Percentiles rank a stretch among this genome's conserved stretches.
These are phyloP conservation scores for Phlebopus sp. DNA, from an alignment of 1,284 basidiomycete species.

Conservation along the genomic window DNA sequence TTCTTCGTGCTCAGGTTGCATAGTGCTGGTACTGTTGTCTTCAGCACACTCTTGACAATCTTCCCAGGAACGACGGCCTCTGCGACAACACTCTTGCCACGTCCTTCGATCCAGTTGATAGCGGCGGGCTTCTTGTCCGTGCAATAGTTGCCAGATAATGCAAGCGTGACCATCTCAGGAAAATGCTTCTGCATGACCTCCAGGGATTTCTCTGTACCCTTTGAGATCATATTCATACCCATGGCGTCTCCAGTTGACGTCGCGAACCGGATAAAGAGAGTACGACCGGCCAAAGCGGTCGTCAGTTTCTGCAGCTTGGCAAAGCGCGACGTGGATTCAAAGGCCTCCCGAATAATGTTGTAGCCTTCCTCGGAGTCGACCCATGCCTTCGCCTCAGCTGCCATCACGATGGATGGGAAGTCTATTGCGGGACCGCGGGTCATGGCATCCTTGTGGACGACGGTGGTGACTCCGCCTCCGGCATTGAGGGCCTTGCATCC, in stretches of 20 bases:
- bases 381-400: conserved; percentile 87
- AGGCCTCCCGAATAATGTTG: conserved; percentile 75
- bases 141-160: conserved; percentile 97
- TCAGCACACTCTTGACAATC: conserved; percentile 87
- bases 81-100: conserved; percentile 96
- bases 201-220: conserved; percentile 93
- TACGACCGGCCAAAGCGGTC: conserved; percentile 85
- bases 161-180: conserved; percentile 92
- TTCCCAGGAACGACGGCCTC: conserved; percentile 92
- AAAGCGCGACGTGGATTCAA: conserved; percentile 93
- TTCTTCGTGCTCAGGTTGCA: conserved; percentile 97
- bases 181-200: conserved; percentile 79
- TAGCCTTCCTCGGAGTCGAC: conserved; percentile 86
- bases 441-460: conserved; percentile 94
- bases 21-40: conserved; percentile 91
- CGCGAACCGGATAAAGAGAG: conserved; percentile 93
- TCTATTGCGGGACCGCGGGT: conserved; percentile 97
- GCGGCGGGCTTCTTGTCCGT: conserved; percentile 99
- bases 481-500: conserved; percentile 98
- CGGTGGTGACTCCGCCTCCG: conserved; percentile 93
- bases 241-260: conserved; percentile 98
- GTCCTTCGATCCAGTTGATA: conserved; percentile 99
- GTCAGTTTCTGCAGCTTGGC: conserved; percentile 82
- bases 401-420: conserved; percentile 81
- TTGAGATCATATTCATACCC: conserved; percentile 99